These are phyloP conservation scores for Cladophialophora bantiana DNA, from an alignment of 2,329 filamentous ascomycete genomes.

Conservation along the genomic window DNA sequence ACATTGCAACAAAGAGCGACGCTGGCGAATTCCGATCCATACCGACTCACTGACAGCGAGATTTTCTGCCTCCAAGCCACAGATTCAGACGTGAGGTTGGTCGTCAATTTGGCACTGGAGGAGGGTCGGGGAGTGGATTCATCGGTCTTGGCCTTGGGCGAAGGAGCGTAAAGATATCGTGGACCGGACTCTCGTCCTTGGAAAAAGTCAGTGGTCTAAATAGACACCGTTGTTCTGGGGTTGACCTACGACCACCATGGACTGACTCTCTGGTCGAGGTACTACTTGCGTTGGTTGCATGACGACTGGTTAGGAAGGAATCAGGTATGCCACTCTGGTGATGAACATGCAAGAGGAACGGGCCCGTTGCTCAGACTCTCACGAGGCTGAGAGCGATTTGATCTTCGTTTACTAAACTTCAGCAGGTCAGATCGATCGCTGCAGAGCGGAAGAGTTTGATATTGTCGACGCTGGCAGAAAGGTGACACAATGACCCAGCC, in stretches of 20 bases:
- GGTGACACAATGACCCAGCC: not conserved
- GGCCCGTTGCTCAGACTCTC: not conserved
- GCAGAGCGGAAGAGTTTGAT: not conserved
- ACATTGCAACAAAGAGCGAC: too few relatives aligned
- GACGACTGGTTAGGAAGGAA: not conserved
- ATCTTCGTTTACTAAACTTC: not conserved
- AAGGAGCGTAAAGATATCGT: not conserved
- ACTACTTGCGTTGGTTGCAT: not conserved
- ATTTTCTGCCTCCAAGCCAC: not conserved
- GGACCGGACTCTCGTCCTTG: not conserved
- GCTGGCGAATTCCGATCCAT: too few relatives aligned
- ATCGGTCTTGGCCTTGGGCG: not conserved
- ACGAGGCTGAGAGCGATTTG: not conserved
- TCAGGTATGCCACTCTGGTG: not conserved
- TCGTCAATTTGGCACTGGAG: constrained; percentile 2
- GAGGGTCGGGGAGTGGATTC: constrained; percentile 1
- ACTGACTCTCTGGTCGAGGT: not conserved
- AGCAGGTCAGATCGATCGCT: not conserved
- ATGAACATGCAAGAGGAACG: not conserved
- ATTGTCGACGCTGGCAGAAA: not conserved
- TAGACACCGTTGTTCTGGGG: not conserved
- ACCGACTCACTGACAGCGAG: not conserved
- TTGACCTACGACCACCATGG: not conserved
- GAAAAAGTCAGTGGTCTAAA: not conserved
- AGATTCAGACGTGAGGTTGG: not conserved